phyloP scores from a whole-genome alignment of 2,329 filamentous ascomycete species.

The Neofusicoccum sp. region DNA sequence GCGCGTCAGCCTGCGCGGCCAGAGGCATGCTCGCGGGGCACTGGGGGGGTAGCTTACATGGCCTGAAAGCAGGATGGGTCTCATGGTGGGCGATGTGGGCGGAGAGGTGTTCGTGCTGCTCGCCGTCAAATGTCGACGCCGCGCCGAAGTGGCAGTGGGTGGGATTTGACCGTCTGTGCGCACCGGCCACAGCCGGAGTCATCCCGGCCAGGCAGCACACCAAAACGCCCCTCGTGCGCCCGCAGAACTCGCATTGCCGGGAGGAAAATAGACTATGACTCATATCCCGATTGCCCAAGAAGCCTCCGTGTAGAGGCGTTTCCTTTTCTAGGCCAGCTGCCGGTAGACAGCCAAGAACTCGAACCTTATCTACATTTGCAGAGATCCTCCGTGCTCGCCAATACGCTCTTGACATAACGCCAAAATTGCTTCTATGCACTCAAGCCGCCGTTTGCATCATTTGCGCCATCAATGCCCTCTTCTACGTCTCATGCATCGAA shows the following conservation, averaged over 20 bases:
- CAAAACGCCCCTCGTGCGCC: not conserved
- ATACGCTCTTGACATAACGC: not conserved
- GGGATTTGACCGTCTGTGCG: conserved; percentile 18
- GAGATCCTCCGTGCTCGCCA: not conserved
- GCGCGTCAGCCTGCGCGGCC: conserved; percentile 27
- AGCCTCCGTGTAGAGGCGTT: no score
- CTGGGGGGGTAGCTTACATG: conserved; percentile 58
- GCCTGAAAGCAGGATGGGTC: conserved; percentile 91
- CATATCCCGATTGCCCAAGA: no score
- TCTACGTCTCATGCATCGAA: not conserved
- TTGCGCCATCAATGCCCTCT: not conserved
- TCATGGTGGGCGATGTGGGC: conserved; percentile 58
- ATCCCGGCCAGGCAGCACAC: not conserved
- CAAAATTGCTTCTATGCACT: not conserved
- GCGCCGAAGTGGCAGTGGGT: conserved; percentile 17
- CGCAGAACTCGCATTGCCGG: no score
- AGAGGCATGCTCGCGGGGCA: not conserved
- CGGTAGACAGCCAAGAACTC: no score
- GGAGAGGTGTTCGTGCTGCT: conserved; percentile 13
- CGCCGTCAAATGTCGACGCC: conserved; percentile 17
- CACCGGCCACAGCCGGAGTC: conserved; percentile 4
- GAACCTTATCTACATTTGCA: conserved; percentile 1
- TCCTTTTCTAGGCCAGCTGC: no score
- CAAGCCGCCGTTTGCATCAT: not conserved
- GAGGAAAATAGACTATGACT: no score